Evolutionary conservation across 257 asterid genomes (phyloP).

Genomic region (Hygrophila difformis): DNA sequence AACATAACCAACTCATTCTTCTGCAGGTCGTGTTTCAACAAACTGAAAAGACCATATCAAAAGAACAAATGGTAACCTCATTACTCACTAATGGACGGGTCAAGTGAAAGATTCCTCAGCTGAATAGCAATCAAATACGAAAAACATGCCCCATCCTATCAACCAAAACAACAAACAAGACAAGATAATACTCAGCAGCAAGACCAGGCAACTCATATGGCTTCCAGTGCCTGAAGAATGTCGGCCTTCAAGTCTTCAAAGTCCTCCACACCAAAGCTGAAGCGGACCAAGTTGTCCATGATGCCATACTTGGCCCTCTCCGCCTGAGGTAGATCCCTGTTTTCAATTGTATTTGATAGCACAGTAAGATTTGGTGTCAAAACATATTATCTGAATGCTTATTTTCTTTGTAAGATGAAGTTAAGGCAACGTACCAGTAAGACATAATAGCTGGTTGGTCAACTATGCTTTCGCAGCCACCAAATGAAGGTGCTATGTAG

Average conservation of each 20-base stretch:
- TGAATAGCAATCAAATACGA: no score
- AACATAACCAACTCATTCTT: no score
- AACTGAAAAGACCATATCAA: no score
- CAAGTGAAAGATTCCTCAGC: no score
- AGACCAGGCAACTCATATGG: conserved; percentile 23
- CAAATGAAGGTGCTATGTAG: conserved; percentile 90
- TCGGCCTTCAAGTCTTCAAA: conserved; percentile 75
- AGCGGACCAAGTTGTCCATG: conserved; percentile 80
- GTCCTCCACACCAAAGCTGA: conserved; percentile 89
- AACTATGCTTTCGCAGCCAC: conserved; percentile 89
- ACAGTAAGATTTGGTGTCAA: background rate
- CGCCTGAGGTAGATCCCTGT: conserved; percentile 78
- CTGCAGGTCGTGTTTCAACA: no score
- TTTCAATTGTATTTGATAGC: background rate
- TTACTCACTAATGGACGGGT: no score
- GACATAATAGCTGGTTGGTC: conserved; percentile 97
- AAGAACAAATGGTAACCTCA: no score
- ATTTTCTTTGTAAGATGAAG: no score
- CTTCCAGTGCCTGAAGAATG: conserved; percentile 78
- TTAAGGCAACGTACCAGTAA: conserved; percentile 72
- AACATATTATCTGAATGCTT: no score
- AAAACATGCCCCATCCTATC: no score
- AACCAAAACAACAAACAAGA: no score
- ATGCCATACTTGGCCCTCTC: conserved; percentile 80
- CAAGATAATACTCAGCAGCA: background rate